Conservation (phyloP, 2,329 filamentous ascomycete genomes). For the Tricladium varicosporioides region DNA sequence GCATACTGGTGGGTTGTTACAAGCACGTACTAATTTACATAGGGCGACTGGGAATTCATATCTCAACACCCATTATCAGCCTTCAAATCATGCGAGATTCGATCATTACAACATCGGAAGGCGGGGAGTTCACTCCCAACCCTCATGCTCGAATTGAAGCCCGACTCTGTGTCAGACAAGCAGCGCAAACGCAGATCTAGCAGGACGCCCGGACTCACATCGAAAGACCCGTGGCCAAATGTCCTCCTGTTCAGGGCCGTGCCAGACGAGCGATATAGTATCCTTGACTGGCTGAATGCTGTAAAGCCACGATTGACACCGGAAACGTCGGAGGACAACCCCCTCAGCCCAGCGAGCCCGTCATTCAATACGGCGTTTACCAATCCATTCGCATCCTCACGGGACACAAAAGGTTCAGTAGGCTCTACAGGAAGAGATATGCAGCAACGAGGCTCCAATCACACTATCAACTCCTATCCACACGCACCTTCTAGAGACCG, state of each 20-base stretch:
- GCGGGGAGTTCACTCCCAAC: conserved; percentile 59
- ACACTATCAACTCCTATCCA: conserved; percentile 46
- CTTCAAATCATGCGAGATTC: conserved; percentile 40
- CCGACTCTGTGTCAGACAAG: conserved; percentile 53
- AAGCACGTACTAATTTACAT: conserved; percentile 4
- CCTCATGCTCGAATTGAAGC: conserved; percentile 53
- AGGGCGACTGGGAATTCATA: conserved; percentile 36
- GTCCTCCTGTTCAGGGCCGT: conserved; percentile 57
- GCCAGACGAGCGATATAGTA: conserved; percentile 49
- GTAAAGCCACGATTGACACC: conserved; percentile 37
- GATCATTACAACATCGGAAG: conserved; percentile 59
- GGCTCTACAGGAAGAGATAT: conserved; percentile 30
- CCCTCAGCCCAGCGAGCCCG: conserved; percentile 28
- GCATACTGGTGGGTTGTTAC: neutral
- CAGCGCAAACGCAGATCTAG: conserved; percentile 64
- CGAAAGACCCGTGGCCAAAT: conserved; percentile 31
- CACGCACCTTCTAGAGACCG: conserved; percentile 34
- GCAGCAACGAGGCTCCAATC: conserved; percentile 48
- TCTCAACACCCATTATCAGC: conserved; percentile 31
- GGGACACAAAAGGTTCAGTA: conserved; percentile 19
- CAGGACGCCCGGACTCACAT: conserved; percentile 52
- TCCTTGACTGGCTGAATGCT: conserved; percentile 56
- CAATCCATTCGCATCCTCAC: conserved; percentile 29
- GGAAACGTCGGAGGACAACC: conserved; percentile 23
- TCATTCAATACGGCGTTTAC: conserved; percentile 26